Evolutionary conservation across 495 filamentous ascomycete genomes (phyloP), one percentile per base, ranked within the genome.

Genomic region (Hypoxylon subgilvum): DNA sequence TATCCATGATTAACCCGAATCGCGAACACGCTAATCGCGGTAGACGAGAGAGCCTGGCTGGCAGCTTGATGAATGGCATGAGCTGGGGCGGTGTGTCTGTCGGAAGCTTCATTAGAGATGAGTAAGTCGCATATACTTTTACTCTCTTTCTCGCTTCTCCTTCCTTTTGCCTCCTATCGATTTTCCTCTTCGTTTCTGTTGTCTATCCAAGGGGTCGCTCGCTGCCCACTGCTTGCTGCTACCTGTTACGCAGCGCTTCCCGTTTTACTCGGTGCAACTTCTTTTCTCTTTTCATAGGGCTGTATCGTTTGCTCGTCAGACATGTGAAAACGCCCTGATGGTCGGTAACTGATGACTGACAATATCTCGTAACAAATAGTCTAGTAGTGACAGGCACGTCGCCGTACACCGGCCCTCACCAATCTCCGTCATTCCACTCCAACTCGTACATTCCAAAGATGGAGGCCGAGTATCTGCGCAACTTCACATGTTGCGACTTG

Each of bases 1-100:
- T 96, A 52, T 89, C 89, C 25, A 86, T 92, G 80, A 83, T 84
- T 43, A 86, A 86, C 57, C 84, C 87, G 13, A 89, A 87, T 69
- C 83, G 87, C 68, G 87, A 91, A 58, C 81, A 85, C 54, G 75
- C 75, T 56, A 75, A 74, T 64, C 77, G 80, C 64, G 82, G 76
- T 43, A 87, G 94, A 49, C 82, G 93, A 61, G 94, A 96, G 71
- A 93, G 89, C 64, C 72, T 91, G 56, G 90, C 88, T 42, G 86
- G 91, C 43, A 98, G 95, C 75, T 76, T 97, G 66, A 87, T 92
- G 61, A 87, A 84, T 55, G 92, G 91, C 45, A 95, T 97, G 91
- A 97, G 95, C 70, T 98, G 92, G 92, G 94, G 95, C 68, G 95
- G 93, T 50, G 82, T 95, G 17, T 97, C 94, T 34, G 89, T 97